Base-by-base conservation (phyloP, 2,329 filamentous ascomycete species). In the Exophiala viscosa region DNA sequence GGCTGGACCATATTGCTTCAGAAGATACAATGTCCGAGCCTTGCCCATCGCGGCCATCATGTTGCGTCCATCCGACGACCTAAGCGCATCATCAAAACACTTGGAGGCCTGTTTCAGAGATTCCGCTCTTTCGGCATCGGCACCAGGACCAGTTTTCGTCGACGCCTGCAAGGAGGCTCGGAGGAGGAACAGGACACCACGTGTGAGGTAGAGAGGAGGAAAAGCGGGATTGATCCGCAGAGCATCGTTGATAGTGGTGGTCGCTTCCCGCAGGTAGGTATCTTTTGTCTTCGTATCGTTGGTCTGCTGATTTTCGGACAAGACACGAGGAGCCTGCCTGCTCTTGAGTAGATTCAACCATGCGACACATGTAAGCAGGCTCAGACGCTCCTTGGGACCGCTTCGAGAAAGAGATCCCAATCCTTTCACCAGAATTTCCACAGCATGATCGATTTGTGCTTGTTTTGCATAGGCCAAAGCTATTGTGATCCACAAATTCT, bases 401-500 rank as follows among this genome's bases (percentile, higher is more conserved):
- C 78, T 79, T 63, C 83, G 84, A 50, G 78, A 79, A 64, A 90
- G 83, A 62, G 87, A 88, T 55, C 81, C 79, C 62, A 89, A 77
- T 44, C 88, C 90, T 64, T 88, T 87, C 45, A 85, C 83, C 61
- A 87, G 70, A 49, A 87, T 83, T 57, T 86, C 83, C 55, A 87
- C 81, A 46, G 83, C 84, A 73, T 93, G 88, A 67, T 96, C 91
- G 57, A 93, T 83, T 73, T 95, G 95, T 67, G 86, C 85, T 73
- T 96, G 90, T 74, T 97, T 99, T 36, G 93, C 92, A 67, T 99
- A 99, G 43, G 92, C 92, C 54, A 97, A 79, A 38, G 95, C 88
- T 61, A 97, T 93, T n/a, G 90, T 92, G 78, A 99, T 92, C 95
- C 95, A 99, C 63, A 95, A 95, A 47, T 86, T 89, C 65, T 92